Evolutionary conservation across 2,329 filamentous ascomycete species (phyloP).

Genomic region (Ophiostoma populinum): DNA sequence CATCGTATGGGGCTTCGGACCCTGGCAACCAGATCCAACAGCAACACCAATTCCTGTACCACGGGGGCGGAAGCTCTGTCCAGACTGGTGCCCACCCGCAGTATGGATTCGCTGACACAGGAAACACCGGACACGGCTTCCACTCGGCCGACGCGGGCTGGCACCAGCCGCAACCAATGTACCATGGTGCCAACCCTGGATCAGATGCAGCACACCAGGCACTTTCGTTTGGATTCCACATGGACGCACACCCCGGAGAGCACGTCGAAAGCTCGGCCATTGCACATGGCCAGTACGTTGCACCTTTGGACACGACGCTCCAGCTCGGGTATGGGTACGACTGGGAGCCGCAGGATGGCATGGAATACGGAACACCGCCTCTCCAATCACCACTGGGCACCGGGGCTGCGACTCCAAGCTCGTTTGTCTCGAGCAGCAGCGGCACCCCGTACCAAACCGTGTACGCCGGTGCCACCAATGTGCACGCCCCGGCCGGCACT

Average conservation of each 20-base stretch:
- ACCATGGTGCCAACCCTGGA: no score
- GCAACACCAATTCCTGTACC: neutral
- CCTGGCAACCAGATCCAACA: neutral
- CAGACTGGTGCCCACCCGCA: neutral
- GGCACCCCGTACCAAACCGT: neutral
- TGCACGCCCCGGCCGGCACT: neutral
- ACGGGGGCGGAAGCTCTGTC: neutral
- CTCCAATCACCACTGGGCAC: neutral
- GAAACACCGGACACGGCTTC: neutral
- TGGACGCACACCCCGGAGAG: neutral
- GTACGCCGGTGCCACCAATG: neutral
- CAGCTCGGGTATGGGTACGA: neutral
- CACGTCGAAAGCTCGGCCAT: neutral
- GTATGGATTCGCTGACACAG: neutral
- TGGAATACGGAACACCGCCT: neutral
- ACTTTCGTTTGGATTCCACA: neutral
- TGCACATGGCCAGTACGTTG: neutral
- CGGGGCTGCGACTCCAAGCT: neutral
- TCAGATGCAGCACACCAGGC: no score
- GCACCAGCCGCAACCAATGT: no score
- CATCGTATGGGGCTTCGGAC: neutral
- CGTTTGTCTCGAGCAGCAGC: constrained; percentile 5
- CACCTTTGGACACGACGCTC: neutral
- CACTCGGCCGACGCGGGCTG: neutral
- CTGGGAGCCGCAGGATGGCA: neutral